These are phyloP conservation scores for Rosa lucieae DNA, from an alignment of 306 rosid genomes.

Conservation along the genomic window DNA sequence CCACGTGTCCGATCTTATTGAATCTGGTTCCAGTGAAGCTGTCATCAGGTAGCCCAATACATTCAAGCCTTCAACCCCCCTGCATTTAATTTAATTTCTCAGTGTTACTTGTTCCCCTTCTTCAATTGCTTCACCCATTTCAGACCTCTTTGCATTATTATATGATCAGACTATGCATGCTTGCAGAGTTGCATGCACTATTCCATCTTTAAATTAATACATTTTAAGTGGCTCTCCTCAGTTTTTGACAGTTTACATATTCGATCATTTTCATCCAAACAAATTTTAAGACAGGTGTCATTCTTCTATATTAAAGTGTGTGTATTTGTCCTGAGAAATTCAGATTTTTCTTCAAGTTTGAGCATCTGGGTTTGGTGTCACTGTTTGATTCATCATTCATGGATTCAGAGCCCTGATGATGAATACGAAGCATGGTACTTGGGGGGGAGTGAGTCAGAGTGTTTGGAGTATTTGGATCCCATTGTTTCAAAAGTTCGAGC, in stretches of 20 bases:
- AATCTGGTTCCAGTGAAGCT: background rate
- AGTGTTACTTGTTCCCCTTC: background rate
- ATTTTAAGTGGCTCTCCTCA: background rate
- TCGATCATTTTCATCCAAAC: background rate
- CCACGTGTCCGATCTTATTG: background rate
- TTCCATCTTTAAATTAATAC: background rate
- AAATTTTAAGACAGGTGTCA: background rate
- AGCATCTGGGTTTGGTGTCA: conserved; percentile 1
- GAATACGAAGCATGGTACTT: background rate
- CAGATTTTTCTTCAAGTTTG: background rate
- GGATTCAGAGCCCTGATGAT: conserved; percentile 6
- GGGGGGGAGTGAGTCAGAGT: conserved; percentile 2
- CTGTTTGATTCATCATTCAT: background rate
- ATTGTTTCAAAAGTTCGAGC: background rate
- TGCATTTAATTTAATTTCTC: background rate
- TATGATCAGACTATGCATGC: background rate
- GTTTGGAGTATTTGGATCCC: conserved; percentile 16
- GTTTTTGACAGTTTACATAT: background rate
- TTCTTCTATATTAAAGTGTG: background rate
- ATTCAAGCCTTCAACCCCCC: background rate
- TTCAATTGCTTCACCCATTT: conserved; percentile 7
- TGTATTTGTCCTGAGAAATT: background rate
- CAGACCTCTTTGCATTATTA: background rate
- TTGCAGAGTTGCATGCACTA: conserved; percentile 7
- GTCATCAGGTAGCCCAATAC: background rate